Evolutionary conservation across 805 yeast species (phyloP), one percentile per base, ranked within the genome.

Genomic region (Lachancea cidri): DNA sequence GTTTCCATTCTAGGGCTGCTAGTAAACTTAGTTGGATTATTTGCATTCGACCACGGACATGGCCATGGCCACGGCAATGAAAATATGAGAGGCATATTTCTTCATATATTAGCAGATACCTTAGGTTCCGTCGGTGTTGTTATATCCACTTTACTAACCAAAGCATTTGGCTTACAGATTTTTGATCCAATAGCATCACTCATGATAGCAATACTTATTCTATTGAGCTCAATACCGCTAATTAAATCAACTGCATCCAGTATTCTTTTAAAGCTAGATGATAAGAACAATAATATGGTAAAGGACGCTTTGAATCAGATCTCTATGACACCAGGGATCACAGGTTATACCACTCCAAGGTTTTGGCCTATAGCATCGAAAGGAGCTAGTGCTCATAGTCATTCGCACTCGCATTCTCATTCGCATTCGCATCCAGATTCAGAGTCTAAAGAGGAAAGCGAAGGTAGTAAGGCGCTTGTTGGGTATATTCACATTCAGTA

Each of bases 111-210:
- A 34, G 99, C 99, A 0, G 99, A 93, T 55, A 89, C 98, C 0
- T 67, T 93, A 31, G 99, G 99, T 0, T 91, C 98, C 0, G 95
- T 89, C 0, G 98, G 98, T 5, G 99, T 94, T 14, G 89, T 93
- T n/a, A 62, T 87, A 1, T 88, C 97, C 0, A 91, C 98, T 0
- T 41, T 87, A 4, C 65, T 93, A 30, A 84, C 91, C 6, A 77
- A 81, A 44, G 54, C 79, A 25, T 81, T 84, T 60, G 65, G 74
- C 7, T 77, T 78, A 14, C 75, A 79, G 41, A 82, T 95, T 1
- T 83, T 91, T 57, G 99, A 93, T 57, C 97, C 99, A 1, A 64
- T 93, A 16, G 94, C 97, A 0, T 89, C 98, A 1, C 71, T 93
- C 3, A 71, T 89, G 51, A 91, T 93, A 45, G 96, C 96, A 0